Base-by-base conservation (phyloP, 1,284 basidiomycete species). In the Agroathelia rolfsii region DNA sequence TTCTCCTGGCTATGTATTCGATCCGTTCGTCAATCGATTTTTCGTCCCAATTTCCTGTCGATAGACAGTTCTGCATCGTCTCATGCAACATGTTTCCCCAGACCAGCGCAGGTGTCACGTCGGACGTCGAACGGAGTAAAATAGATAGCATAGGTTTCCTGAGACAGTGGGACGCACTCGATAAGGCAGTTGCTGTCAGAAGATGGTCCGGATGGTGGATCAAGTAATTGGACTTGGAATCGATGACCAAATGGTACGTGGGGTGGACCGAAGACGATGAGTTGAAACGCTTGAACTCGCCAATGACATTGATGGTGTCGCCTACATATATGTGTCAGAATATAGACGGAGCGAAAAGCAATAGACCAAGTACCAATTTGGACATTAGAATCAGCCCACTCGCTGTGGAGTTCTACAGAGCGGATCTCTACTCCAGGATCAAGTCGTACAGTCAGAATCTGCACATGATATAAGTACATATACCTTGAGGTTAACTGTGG, bases 71-170 rank as follows among this genome's bases (percentile, higher is more conserved):
- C 50, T 96, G 89, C 59, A 93, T 76, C 13, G 94, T 76, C 41
- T 87, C 79, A 47, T 96, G 92, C 3, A 94, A 65, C 50, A 95
- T 76, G 43, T 80, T 93, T 14, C 93, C 92, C 74, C 88, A 94
- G 0, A 93, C 63, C 13, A 94, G 60, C 1, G 76, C 63, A 2
- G 78, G 78, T 0, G 76, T 72, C 24, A 55, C 60, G 44, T 70
- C 76, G 19, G 55, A 73, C 37, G 60, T 72, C 21, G 64, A 80
- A 40, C 64, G 77, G 31, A 75, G 63, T 41, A 70, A 56, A 10
- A 58, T 55, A 7, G 80, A 72, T 1, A 96, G 59, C 11, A 95
- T 62, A 1, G 92, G 85, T 49, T 81, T 84, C 10, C 93, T 76
- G 5, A 73, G 59, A 51, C 93, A 96, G 40, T 80, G 73, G 3